These are phyloP conservation scores for Tulasnella sp. DNA, from an alignment of 768 basidiomycete species.

Conservation along the genomic window DNA sequence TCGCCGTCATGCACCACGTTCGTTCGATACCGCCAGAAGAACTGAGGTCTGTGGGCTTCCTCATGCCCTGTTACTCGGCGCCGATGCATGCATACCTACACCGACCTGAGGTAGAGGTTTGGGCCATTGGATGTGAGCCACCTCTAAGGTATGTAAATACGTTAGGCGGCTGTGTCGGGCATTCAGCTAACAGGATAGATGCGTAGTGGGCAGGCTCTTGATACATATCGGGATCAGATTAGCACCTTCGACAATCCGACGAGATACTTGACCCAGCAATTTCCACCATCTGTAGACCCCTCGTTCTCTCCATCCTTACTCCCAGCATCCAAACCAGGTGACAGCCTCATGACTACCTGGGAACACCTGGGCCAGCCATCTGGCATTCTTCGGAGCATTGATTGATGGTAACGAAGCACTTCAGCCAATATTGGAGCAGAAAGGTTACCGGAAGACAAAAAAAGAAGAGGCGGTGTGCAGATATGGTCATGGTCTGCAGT, in stretches of 20 bases:
- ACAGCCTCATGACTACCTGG: conserved; percentile 33
- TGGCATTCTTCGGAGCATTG: conserved; percentile 78
- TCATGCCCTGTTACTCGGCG: conserved; percentile 97
- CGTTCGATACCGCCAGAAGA: conserved; percentile 41
- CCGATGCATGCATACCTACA: conserved; percentile 89
- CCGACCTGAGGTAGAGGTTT: conserved; percentile 54
- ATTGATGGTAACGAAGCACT: conserved; percentile 37
- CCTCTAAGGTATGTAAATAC: conserved; percentile 57
- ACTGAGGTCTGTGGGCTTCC: conserved; percentile 53
- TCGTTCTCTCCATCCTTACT: conserved; percentile 54
- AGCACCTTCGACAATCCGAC: conserved; percentile 63
- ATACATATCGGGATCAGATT: conserved; percentile 68
- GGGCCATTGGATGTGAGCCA: conserved; percentile 90
- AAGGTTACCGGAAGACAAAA: conserved; percentile 52
- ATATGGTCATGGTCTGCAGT: conserved; percentile 42
- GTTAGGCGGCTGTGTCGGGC: not conserved
- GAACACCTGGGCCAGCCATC: conserved; percentile 71
- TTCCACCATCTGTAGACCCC: conserved; percentile 53
- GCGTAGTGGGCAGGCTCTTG: conserved; percentile 39
- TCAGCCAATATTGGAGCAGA: conserved; percentile 34
- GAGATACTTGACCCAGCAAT: conserved; percentile 52
- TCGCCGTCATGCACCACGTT: conserved; percentile 61
- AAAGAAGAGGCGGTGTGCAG: conserved; percentile 54
- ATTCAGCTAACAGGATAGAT: conserved; percentile 16
- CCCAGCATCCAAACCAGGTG: conserved; percentile 21